These are phyloP conservation scores for Fusarium protoensiforme DNA, from an alignment of 2,329 filamentous ascomycete genomes.

Conservation along the genomic window DNA sequence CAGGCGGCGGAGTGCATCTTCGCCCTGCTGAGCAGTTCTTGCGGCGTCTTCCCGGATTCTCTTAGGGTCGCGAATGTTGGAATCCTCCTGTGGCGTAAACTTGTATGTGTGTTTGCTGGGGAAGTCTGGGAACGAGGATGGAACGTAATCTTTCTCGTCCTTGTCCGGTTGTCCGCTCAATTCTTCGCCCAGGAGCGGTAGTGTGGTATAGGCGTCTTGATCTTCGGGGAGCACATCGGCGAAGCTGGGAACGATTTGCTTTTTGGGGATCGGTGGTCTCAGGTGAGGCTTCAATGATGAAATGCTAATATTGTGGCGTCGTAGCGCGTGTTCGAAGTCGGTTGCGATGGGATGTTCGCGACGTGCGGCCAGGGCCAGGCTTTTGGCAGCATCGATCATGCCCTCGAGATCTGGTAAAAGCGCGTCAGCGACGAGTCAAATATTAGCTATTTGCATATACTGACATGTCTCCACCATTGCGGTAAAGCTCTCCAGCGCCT, in stretches of 20 bases:
- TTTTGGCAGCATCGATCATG: conserved; percentile 61
- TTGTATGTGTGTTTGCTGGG: conserved; percentile 74
- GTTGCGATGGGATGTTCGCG: conserved; percentile 64
- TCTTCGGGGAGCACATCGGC: conserved; percentile 52
- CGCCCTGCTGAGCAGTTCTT: conserved; percentile 69
- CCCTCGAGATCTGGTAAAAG: conserved; percentile 57
- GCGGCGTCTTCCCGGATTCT: conserved; percentile 70
- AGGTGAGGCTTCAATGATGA: conserved; percentile 66
- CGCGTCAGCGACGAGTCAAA: conserved; percentile 9
- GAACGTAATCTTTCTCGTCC: conserved; percentile 66
- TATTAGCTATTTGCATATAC: conserved; percentile 34
- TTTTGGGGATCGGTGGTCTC: conserved; percentile 60
- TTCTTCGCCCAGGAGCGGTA: conserved; percentile 63
- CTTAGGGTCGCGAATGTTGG: conserved; percentile 61
- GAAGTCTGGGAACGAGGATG: conserved; percentile 68
- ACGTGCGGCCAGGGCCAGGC: conserved; percentile 59
- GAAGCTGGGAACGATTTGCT: conserved; percentile 53
- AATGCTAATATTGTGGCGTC: conserved; percentile 62
- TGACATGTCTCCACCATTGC: conserved; percentile 67
- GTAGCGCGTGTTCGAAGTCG: conserved; percentile 67
- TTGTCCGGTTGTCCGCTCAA: conserved; percentile 70
- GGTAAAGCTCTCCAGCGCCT: conserved; percentile 70
- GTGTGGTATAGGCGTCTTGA: conserved; percentile 53
- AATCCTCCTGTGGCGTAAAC: conserved; percentile 65
- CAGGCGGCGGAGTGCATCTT: conserved; percentile 69